Base-by-base conservation (phyloP, 139 green algal species). In the Limnomonas spitsbergensis region DNA sequence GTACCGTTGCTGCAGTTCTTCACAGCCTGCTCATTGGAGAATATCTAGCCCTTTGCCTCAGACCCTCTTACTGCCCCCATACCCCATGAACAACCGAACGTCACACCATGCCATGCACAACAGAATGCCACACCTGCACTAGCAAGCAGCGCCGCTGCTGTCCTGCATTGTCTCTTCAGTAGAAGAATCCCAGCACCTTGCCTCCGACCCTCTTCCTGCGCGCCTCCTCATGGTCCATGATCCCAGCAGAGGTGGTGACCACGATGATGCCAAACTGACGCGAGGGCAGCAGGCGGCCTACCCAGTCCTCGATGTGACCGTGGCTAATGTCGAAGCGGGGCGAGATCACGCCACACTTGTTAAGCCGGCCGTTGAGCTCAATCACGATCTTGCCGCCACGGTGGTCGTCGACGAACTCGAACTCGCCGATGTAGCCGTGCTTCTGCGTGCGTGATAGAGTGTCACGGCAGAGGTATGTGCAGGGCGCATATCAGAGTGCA, bases 211-310 rank as follows among this genome's bases (percentile, higher is more conserved):
- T 95, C 90, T 99, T 99, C 53, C 94, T 84, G 38, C 96, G 88
- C 0, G 96, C 96, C 89, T 99, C 96, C 83, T 99, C 96, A 79
- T 99, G 96, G 86, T 98, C 94, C 93, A 99, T 98, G 91, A 99
- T 99, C 77, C 96, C 96, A 35, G 83, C 83, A 27, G 91, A 96
- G 52, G 96, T 99, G 69, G 96, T 99, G 73, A 99, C 82, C 36
- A 99, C 92, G 69, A 99, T 98, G 40, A 94, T 87, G 40, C 96
- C 96, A 79, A 99, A 99, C 91, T 96, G 93, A 91, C 96, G 96
- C 27, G 94, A 98, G 26, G 96, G 96, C 68, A 99, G 89, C 82
- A 99, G 89, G 52, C 96, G 91, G 1, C 84, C 94, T 39, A 98
- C 89, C 96, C 96, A 99, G 54, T 88, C 85, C 92, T 99, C 96